Conservation (phyloP, 805 yeast species). For the Kazachstania bromeliacearum region DNA sequence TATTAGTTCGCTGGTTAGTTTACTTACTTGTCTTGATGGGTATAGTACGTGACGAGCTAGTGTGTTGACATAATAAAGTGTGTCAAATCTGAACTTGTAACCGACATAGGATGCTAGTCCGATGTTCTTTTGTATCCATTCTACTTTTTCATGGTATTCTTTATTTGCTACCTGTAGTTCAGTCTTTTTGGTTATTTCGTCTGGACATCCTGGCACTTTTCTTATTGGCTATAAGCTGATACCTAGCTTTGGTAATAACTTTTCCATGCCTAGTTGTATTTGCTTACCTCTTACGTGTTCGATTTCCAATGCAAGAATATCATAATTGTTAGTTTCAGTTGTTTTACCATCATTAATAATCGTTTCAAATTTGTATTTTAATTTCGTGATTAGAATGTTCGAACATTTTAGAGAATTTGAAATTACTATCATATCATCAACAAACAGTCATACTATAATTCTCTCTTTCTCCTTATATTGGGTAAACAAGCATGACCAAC, state of each 20-base stretch:
- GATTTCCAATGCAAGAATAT: background rate
- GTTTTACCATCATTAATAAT: too few relatives aligned
- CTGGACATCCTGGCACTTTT: background rate
- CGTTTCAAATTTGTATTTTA: conserved; percentile 7
- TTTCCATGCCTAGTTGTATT: background rate
- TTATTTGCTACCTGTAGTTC: background rate
- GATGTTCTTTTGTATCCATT: conserved; percentile 5
- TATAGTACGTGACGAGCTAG: conserved; percentile 7
- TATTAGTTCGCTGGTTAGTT: conserved; percentile 1
- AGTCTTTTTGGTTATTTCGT: background rate
- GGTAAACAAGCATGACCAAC: conserved; percentile 9
- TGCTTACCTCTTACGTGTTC: background rate
- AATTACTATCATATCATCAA: conserved; percentile 9
- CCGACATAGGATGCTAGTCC: conserved; percentile 8
- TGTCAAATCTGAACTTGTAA: conserved; percentile 7
- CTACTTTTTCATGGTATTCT: conserved; percentile 3
- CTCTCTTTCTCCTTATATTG: conserved; percentile 1
- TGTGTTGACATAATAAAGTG: conserved; percentile 7
- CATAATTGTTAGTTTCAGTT: background rate
- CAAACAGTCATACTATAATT: conserved; percentile 7
- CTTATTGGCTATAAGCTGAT: background rate
- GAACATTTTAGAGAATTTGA: too few relatives aligned
- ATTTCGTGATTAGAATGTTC: too few relatives aligned
- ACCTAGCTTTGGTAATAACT: background rate
- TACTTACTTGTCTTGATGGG: conserved; percentile 4